Conservation (phyloP, 2,329 filamentous ascomycete species). For the Penicillium glabrum region DNA sequence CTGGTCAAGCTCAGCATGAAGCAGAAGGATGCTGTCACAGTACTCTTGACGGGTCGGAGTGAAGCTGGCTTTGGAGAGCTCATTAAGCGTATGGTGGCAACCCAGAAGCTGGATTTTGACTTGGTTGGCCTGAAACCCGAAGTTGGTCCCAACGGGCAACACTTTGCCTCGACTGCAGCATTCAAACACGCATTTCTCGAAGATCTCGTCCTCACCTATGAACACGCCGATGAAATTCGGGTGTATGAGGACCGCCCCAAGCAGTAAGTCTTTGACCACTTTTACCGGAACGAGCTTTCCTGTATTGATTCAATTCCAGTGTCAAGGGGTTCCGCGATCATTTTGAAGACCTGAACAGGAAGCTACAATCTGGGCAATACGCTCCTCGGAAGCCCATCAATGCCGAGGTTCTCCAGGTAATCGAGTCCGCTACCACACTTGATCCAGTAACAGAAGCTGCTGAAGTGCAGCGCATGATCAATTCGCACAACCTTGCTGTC, state of each 20-base stretch:
- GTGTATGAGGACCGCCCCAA: slow-evolving; percentile 65
- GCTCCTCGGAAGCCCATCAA: slow-evolving; percentile 64
- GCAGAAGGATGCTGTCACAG: slow-evolving; percentile 79
- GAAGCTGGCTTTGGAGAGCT: slow-evolving; percentile 76
- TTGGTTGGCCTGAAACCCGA: slow-evolving; percentile 84
- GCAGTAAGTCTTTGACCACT: slow-evolving; percentile 45
- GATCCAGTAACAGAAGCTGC: slow-evolving; percentile 77
- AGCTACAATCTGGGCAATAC: slow-evolving; percentile 43
- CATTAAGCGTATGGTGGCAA: slow-evolving; percentile 75
- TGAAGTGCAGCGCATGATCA: slow-evolving; percentile 85
- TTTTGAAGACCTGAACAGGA: slow-evolving; percentile 73
- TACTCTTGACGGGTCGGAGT: slow-evolving; percentile 83
- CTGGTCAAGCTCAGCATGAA: slow-evolving; percentile 77
- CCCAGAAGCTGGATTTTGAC: slow-evolving; percentile 81
- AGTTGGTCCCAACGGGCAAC: slow-evolving; percentile 75
- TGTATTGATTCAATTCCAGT: slow-evolving; percentile 34
- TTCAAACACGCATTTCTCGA: slow-evolving; percentile 89
- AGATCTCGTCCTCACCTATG: slow-evolving; percentile 82
- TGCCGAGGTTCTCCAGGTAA: slow-evolving; percentile 83
- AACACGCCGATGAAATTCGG: slow-evolving; percentile 74
- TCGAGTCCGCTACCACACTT: slow-evolving; percentile 70
- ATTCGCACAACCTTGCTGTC: slow-evolving; percentile 68
- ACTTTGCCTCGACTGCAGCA: slow-evolving; percentile 77
- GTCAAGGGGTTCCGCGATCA: slow-evolving; percentile 84
- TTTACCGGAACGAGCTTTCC: not conserved